Conservation (phyloP, 495 filamentous ascomycete genomes). For the Clavariopsis aquatica region DNA sequence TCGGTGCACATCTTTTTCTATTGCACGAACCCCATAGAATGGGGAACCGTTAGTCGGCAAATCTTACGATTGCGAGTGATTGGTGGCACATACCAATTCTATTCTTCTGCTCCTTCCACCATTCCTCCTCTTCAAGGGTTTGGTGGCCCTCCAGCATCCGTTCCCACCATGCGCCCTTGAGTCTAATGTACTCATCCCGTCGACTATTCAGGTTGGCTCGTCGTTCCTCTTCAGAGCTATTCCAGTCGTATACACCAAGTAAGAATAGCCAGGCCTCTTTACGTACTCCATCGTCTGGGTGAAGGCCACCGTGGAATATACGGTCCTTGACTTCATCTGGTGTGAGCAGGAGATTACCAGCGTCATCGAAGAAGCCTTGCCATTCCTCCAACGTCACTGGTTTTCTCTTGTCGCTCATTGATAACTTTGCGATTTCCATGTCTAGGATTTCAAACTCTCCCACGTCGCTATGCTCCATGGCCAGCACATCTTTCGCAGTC, state of each 20-base stretch:
- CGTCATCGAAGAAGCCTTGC: constrained; percentile 79
- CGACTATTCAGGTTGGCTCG: constrained; percentile 78
- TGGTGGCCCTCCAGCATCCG: constrained; percentile 78
- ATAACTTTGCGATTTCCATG: constrained; percentile 68
- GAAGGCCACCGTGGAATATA: constrained; percentile 90
- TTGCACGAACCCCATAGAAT: constrained; percentile 49
- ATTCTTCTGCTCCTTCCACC: constrained; percentile 92
- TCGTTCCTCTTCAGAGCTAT: constrained; percentile 78
- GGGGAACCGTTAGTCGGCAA: constrained; percentile 49
- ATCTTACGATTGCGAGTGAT: constrained; percentile 16
- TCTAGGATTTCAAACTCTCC: constrained; percentile 96
- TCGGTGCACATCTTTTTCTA: constrained; percentile 97
- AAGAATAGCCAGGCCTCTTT: constrained; percentile 98
- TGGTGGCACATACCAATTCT: constrained; percentile 73
- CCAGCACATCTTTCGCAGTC: constrained; percentile 88
- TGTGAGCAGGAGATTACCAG: constrained; percentile 74
- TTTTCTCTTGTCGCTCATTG: constrained; percentile 71
- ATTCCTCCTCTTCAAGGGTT: constrained; percentile 75
- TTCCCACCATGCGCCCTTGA: constrained; percentile 98
- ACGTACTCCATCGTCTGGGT: constrained; percentile 83
- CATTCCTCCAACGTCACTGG: constrained; percentile 81
- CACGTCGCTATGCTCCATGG: constrained; percentile 89
- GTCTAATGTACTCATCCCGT: constrained; percentile 86
- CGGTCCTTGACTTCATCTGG: constrained; percentile 92
- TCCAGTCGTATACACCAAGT: constrained; percentile 87